phyloP scores from a whole-genome alignment of 805 yeast genomes.

The Wickerhamiella shivajii region DNA sequence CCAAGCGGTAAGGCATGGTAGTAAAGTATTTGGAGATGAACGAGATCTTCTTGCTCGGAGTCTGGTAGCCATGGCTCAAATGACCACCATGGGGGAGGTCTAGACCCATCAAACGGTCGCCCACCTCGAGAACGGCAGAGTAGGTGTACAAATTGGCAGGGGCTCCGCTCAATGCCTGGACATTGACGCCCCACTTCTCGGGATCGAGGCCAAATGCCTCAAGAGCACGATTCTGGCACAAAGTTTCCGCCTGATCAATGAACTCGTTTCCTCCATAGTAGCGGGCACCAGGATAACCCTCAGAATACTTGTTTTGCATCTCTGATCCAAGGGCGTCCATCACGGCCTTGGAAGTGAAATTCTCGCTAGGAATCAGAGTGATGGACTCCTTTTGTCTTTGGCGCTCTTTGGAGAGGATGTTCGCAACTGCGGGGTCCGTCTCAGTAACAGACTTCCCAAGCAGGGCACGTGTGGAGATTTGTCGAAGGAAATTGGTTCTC shows the following conservation, averaged over 20 bases:
- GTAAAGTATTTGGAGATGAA: slow-evolving; percentile 88
- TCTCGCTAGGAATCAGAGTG: slow-evolving; percentile 88
- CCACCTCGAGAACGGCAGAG: slow-evolving; percentile 74
- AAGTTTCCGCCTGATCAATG: slow-evolving; percentile 77
- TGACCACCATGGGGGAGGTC: slow-evolving; percentile 99
- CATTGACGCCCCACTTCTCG: slow-evolving; percentile 92
- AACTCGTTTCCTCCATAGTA: slow-evolving; percentile 96
- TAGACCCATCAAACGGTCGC: slow-evolving; percentile 92
- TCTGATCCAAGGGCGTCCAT: slow-evolving; percentile 90
- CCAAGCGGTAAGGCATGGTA: slow-evolving; percentile 92
- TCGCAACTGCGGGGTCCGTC: slow-evolving; percentile 68
- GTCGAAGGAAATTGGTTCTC: slow-evolving; percentile 9
- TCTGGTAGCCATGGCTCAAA: slow-evolving; percentile 92
- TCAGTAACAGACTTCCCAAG: slow-evolving; percentile 14
- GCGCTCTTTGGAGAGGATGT: slow-evolving; percentile 61
- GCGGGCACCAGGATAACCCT: slow-evolving; percentile 96
- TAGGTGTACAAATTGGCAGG: slow-evolving; percentile 93
- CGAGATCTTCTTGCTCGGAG: slow-evolving; percentile 76
- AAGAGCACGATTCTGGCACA: slow-evolving; percentile 86
- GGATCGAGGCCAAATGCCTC: slow-evolving; percentile 65
- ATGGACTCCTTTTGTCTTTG: slow-evolving; percentile 83
- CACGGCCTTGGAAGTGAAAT: slow-evolving; percentile 89
- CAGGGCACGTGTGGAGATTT: slow-evolving; percentile 13
- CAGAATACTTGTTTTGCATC: slow-evolving; percentile 96
- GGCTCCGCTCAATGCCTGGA: slow-evolving; percentile 88